phyloP scores from a whole-genome alignment of 208 protist species.

The Trypanosoma avium region DNA sequence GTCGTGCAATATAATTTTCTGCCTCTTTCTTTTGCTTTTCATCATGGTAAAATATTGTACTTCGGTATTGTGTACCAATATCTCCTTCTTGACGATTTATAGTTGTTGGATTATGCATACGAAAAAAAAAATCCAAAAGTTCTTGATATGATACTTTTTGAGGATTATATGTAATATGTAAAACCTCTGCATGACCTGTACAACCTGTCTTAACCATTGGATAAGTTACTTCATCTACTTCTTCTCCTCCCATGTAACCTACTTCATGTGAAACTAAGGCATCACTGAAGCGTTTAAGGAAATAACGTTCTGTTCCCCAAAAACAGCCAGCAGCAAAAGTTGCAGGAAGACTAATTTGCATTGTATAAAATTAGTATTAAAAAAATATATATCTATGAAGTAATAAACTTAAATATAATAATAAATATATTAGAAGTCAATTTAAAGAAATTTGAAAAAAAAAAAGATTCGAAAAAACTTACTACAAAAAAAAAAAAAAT shows the following conservation, averaged over 20 bases:
- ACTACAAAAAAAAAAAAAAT: too few relatives aligned
- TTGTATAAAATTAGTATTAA: conserved; percentile 15
- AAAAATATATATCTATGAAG: too few relatives aligned
- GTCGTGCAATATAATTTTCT: conserved; percentile 69
- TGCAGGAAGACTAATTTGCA: conserved; percentile 36
- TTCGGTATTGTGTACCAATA: conserved; percentile 94
- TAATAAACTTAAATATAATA: too few relatives aligned
- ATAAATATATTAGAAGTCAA: too few relatives aligned
- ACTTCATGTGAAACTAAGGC: conserved; percentile 73
- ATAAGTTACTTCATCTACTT: conserved; percentile 72
- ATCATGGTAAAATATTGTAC: conserved; percentile 90
- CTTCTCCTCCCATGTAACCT: conserved; percentile 89
- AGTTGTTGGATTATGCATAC: conserved; percentile 95
- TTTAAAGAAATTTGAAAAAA: too few relatives aligned
- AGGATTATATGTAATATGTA: conserved; percentile 88
- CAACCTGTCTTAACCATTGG: conserved; percentile 89
- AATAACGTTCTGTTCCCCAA: conserved; percentile 93
- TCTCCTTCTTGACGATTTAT: conserved; percentile 90
- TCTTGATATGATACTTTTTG: conserved; percentile 78
- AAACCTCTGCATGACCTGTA: conserved; percentile 95
- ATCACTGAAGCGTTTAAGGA: conserved; percentile 81
- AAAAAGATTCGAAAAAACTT: too few relatives aligned
- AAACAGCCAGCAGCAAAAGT: conserved; percentile 92
- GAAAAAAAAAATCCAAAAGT: conserved; percentile 93
- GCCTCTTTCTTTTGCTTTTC: conserved; percentile 83